A percentile compares a stretch with the other conserved stretches of the same genome.
Evolutionary conservation across 495 filamentous ascomycete genomes (phyloP).

Genomic region (Neurospora discreta): DNA sequence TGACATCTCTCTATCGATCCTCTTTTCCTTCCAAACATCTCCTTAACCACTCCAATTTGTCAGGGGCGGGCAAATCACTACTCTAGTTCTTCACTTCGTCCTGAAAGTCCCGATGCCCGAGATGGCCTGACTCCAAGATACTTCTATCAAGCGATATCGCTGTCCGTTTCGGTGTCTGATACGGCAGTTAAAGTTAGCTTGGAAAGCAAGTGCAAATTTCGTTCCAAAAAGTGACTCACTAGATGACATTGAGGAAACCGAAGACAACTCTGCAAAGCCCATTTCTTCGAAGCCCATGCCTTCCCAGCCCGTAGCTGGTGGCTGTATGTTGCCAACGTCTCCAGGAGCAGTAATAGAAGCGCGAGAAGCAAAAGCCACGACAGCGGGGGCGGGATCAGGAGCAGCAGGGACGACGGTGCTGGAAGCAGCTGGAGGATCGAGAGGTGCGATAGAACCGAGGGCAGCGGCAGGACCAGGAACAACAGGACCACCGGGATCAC

Average conservation of each 20-base stretch:
- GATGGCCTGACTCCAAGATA: not conserved
- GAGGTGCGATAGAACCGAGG: not conserved
- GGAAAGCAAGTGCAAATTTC: not conserved
- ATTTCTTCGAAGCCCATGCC: not conserved
- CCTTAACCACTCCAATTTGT: not conserved
- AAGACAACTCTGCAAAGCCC: not conserved
- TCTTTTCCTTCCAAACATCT: not conserved
- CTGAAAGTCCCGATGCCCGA: not conserved
- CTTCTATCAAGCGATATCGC: not conserved
- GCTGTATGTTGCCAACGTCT: not conserved
- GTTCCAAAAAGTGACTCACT: not conserved
- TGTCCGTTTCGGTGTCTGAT: not conserved
- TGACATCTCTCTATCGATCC: not conserved
- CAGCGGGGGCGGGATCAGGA: not conserved
- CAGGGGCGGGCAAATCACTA: not conserved
- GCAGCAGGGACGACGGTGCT: not conserved
- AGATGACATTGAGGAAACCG: not conserved
- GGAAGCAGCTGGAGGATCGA: not conserved
- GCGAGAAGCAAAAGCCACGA: not conserved
- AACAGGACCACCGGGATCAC: too few species aligned
- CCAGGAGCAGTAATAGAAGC: not conserved
- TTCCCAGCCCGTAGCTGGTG: not conserved
- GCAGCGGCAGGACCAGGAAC: not conserved
- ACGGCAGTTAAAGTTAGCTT: not conserved
- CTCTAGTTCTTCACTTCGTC: not conserved